Evolutionary conservation across 495 filamentous ascomycete species (phyloP).

Genomic region (Polyplosphaeria fusca): DNA sequence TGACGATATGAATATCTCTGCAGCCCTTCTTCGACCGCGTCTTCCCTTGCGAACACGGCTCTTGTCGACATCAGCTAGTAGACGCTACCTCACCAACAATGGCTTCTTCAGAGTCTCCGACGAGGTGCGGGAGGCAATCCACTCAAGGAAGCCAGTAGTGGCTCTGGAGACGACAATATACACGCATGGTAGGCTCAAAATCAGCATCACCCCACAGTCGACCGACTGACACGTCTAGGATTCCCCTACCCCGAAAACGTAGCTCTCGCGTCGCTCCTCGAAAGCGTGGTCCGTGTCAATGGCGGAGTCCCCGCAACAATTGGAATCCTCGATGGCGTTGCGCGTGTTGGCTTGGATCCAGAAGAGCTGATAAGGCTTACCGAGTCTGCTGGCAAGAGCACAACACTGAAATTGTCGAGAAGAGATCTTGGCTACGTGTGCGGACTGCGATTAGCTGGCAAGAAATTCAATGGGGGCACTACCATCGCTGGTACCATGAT

Average conservation of each 20-base stretch:
- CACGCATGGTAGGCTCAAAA: constrained; percentile 59
- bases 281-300: constrained; percentile 70
- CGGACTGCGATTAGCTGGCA: constrained; percentile 65
- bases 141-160: constrained; percentile 72
- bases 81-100: constrained; percentile 42
- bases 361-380: constrained; percentile 71
- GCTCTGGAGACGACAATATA: constrained; percentile 92
- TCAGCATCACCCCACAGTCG: not conserved
- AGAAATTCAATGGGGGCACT: constrained; percentile 77
- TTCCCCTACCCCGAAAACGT: constrained; percentile 81
- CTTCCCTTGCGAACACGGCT: not conserved
- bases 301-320: constrained; percentile 92
- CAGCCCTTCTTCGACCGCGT: not conserved
- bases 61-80: not conserved
- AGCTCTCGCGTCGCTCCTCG: constrained; percentile 64
- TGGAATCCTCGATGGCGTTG: constrained; percentile 76
- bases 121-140: constrained; percentile 74
- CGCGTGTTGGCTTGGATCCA: constrained; percentile 68
- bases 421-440: constrained; percentile 78
- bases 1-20: not conserved
- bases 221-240: constrained; percentile 47
- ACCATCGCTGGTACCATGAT: constrained; percentile 93
- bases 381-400: constrained; percentile 57
- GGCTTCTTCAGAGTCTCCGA: constrained; percentile 69
- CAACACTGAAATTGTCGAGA: constrained; percentile 75